These are phyloP conservation scores for Lumnitzera racemosa DNA, from an alignment of 345 rosid genomes.

Conservation along the genomic window DNA sequence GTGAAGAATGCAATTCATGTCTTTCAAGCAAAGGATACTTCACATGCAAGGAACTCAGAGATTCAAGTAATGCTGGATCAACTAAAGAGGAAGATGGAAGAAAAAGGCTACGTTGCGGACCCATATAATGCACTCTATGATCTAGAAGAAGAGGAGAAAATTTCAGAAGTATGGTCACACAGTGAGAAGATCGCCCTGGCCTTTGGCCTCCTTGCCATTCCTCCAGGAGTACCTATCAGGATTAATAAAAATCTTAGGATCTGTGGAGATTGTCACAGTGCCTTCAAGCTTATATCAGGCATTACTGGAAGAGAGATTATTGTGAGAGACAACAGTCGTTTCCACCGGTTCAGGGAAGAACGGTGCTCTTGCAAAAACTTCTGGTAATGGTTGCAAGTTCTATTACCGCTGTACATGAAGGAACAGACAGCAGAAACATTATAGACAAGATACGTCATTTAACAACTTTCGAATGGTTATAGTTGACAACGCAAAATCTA, in stretches of 20 bases:
- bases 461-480: too few relatives aligned
- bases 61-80: slow-evolving; percentile 48
- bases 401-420: too few relatives aligned
- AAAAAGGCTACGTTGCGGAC: slow-evolving; percentile 58
- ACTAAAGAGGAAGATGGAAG: slow-evolving; percentile 49
- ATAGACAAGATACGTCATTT: too few relatives aligned
- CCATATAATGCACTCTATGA: slow-evolving; percentile 55
- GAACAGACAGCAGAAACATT: too few relatives aligned
- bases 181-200: slow-evolving; percentile 89
- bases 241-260: slow-evolving; percentile 83
- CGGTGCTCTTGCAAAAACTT: slow-evolving; percentile 64
- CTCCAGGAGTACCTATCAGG: slow-evolving; percentile 54
- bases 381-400: slow-evolving; percentile 33
- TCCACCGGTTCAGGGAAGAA: slow-evolving; percentile 55
- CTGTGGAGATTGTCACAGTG: slow-evolving; percentile 78
- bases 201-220: slow-evolving; percentile 58
- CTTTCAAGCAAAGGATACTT: slow-evolving; percentile 81
- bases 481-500: too few relatives aligned
- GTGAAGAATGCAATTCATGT: slow-evolving; percentile 55
- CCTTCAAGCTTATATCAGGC: slow-evolving; percentile 62
- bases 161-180: slow-evolving; percentile 60
- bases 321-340: slow-evolving; percentile 71
- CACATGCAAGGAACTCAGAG: slow-evolving; percentile 52
- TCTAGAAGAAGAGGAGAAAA: slow-evolving; percentile 83
- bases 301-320: slow-evolving; percentile 52